Evolutionary conservation across 148 eudicot genomes (phyloP).

Genomic region (Pouteria glomerata): DNA sequence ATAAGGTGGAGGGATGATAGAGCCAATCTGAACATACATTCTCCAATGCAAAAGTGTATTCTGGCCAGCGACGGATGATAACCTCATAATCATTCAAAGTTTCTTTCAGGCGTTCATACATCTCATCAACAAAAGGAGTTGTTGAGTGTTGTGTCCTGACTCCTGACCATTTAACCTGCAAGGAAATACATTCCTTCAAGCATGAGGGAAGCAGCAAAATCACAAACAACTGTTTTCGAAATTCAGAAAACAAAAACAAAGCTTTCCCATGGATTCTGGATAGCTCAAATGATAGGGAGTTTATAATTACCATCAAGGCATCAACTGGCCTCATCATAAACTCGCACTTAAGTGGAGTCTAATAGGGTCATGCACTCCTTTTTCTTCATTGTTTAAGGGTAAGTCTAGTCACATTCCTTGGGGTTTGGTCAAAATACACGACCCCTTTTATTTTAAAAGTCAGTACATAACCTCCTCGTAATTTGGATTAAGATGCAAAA

Average conservation of each 20-base stretch:
- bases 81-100: slow-evolving; percentile 72
- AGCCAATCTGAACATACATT: slow-evolving; percentile 37
- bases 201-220: neutral
- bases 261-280: too few relatives aligned
- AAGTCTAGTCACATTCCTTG: too few relatives aligned
- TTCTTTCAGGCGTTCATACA: slow-evolving; percentile 69
- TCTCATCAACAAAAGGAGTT: slow-evolving; percentile 84
- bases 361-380: neutral
- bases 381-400: too few relatives aligned
- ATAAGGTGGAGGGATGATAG: neutral
- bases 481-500: too few relatives aligned
- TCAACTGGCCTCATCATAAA: neutral
- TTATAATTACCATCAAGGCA: neutral
- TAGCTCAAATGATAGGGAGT: too few relatives aligned
- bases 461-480: too few relatives aligned
- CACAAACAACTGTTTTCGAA: neutral
- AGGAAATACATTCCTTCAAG: neutral
- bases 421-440: too few relatives aligned
- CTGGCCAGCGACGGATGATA: slow-evolving; percentile 96
- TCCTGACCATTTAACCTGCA: slow-evolving; percentile 89
- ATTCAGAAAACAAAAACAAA: neutral
- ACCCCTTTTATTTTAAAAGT: too few relatives aligned
- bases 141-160: slow-evolving; percentile 74
- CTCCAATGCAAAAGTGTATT: slow-evolving; percentile 75
- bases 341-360: neutral